A percentile compares a stretch with the other conserved stretches of the same genome.
phyloP scores from a whole-genome alignment of 768 basidiomycete genomes.

The Leccinum fibrillosum region DNA sequence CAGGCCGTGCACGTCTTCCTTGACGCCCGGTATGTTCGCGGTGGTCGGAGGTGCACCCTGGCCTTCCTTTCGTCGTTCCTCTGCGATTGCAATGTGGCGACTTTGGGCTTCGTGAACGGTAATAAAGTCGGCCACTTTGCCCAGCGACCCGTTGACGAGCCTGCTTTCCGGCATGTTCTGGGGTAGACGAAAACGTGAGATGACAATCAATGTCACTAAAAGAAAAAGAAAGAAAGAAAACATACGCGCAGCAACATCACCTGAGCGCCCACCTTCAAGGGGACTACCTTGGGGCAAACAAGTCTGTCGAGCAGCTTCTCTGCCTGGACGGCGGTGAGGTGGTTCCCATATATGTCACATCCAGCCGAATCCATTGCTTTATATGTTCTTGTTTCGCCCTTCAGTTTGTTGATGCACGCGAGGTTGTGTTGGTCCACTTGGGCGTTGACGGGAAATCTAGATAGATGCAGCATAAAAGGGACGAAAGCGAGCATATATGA shows the following conservation, averaged over 20 bases:
- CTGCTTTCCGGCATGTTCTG: conserved; percentile 32
- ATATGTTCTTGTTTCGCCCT: conserved; percentile 34
- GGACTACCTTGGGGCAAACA: conserved; percentile 45
- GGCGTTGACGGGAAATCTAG: conserved; percentile 27
- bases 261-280: conserved; percentile 68
- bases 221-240: background rate
- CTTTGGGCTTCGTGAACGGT: conserved; percentile 27
- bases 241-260: conserved; percentile 60
- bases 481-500: background rate
- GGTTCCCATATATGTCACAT: conserved; percentile 34
- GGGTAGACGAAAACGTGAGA: background rate
- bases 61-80: conserved; percentile 21
- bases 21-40: conserved; percentile 1
- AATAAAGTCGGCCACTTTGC: conserved; percentile 52
- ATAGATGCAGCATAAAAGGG: background rate
- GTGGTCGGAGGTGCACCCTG: background rate
- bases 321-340: conserved; percentile 30
- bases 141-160: conserved; percentile 88
- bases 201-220: too few species aligned
- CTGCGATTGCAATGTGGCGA: conserved; percentile 27
- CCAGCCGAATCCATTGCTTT: conserved; percentile 45
- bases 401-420: conserved; percentile 15
- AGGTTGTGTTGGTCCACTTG: conserved; percentile 26
- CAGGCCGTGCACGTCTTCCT: conserved; percentile 6
- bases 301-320: conserved; percentile 42